Percentiles rank a stretch among this genome's conserved stretches.
Conservation (phyloP, 140 eudicot genomes). For the Erigeron philadelphicus region DNA sequence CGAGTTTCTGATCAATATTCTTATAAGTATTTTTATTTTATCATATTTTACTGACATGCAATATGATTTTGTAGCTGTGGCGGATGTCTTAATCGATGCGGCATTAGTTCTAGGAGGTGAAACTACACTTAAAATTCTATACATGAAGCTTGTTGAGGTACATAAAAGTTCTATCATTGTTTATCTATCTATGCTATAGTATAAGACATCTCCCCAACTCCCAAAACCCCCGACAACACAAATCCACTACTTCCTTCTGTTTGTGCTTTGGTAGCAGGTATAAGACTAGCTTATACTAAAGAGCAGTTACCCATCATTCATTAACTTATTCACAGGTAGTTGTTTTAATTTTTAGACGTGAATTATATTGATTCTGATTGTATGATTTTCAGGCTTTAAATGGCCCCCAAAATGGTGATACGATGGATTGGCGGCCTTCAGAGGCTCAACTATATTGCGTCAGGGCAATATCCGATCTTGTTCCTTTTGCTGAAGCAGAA, state of each 20-base stretch:
- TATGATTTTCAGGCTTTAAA: slow-evolving; percentile 51
- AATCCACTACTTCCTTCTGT: too few species aligned
- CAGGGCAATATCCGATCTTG: slow-evolving; percentile 87
- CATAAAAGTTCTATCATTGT: not conserved
- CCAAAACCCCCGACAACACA: too few species aligned
- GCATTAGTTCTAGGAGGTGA: slow-evolving; percentile 97
- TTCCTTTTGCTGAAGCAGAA: slow-evolving; percentile 67
- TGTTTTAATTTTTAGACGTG: not conserved
- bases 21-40: not conserved
- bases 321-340: not conserved
- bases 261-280: too few species aligned
- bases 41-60: slow-evolving; percentile 20
- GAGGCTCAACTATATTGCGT: slow-evolving; percentile 97
- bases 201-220: too few species aligned
- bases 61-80: slow-evolving; percentile 66
- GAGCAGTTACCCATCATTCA: too few species aligned
- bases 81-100: slow-evolving; percentile 96
- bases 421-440: slow-evolving; percentile 83
- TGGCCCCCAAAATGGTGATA: slow-evolving; percentile 52
- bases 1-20: not conserved
- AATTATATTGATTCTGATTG: slow-evolving; percentile 17
- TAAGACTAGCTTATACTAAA: not conserved
- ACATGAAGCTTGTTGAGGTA: slow-evolving; percentile 95
- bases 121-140: slow-evolving; percentile 71
- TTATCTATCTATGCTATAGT: too few species aligned